phyloP scores from a whole-genome alignment of 139 green algal species.

The Eudorina sp. region DNA sequence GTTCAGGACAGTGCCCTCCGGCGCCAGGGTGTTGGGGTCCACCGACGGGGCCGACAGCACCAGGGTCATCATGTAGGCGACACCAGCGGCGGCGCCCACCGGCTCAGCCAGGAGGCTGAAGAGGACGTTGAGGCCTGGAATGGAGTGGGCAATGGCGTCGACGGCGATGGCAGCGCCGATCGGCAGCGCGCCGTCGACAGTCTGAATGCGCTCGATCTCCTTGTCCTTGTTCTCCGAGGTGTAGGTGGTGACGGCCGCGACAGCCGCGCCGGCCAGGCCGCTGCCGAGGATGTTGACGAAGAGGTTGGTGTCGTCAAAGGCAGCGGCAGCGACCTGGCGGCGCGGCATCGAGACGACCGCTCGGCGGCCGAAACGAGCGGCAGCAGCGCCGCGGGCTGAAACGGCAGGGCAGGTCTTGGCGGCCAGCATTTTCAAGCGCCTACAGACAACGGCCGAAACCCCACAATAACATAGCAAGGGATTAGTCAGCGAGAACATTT shows the following conservation, averaged over 20 bases:
- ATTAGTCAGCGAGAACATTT: no score
- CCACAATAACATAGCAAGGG: no score
- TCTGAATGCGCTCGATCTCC: conserved; percentile 74
- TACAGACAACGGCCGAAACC: not conserved
- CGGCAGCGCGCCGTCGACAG: conserved; percentile 49
- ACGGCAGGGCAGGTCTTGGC: conserved; percentile 37
- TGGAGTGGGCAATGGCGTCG: conserved; percentile 73
- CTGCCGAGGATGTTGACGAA: conserved; percentile 66
- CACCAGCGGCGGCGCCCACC: conserved; percentile 68
- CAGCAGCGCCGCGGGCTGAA: not conserved
- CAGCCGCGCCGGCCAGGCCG: conserved; percentile 49
- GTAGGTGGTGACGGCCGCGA: conserved; percentile 65
- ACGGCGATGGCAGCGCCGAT: conserved; percentile 65
- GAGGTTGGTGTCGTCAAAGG: conserved; percentile 68
- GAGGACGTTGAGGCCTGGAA: conserved; percentile 75
- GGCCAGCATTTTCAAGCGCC: conserved; percentile 36
- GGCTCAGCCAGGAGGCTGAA: conserved; percentile 72
- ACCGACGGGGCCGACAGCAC: conserved; percentile 70
- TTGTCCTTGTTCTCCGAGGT: conserved; percentile 71
- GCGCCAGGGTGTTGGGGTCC: conserved; percentile 78
- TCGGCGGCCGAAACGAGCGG: not conserved
- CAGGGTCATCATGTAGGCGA: conserved; percentile 85
- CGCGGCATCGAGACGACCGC: not conserved
- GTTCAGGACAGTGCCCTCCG: conserved; percentile 76
- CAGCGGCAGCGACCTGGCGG: conserved; percentile 20